Base-by-base conservation (phyloP, 129 eudicot genomes). In the Pittosporum tobira region DNA sequence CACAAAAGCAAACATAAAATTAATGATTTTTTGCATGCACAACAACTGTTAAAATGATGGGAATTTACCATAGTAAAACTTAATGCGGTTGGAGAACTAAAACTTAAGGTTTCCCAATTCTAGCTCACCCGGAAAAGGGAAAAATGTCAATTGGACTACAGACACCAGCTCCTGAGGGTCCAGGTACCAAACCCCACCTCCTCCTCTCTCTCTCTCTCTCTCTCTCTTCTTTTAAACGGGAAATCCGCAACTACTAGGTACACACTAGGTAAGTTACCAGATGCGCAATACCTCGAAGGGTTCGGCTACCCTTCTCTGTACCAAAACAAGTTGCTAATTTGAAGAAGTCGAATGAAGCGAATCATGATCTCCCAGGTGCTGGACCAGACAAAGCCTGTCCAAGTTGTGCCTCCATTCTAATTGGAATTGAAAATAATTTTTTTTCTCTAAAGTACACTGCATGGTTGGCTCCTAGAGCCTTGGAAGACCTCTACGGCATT, bases 391-490 rank as follows among this genome's bases (percentile, higher is more conserved):
- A 52, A 37, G 18, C 51, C 55, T 34, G n/a, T 55, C 45, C 29
- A 30, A 27, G 53, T 64, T 44, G 53, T 49, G 52, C 29, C 69
- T 71, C 37, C 60, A 40, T 49, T 58, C 2, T n/a, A 48, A 55
- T 51, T 67, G 79, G 64, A 77, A 61, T 67, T 68, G 21, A 48
- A 47, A 71, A 69, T 24, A 59, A 53, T 65, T 56, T 50, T 73
- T 50, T 71, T 43, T 66, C 62, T 59, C 49, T 16, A 54, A 73
- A 70, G 62, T 79, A 54, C 83, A 62, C 68, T 29, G 15, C 28
- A 38, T 73, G 56, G 65, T 79, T 77, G 77, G 84, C 58, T 79
- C 95, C 95, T 62, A 55, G 55, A 65, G 69, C 70, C 44, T 51
- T 49, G 95, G 95, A 87, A 71, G 63, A 56, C 49, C 67, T 52